Percentiles rank a stretch among this genome's conserved stretches.
phyloP scores from a whole-genome alignment of 495 filamentous ascomycete species.

The Aspergillus panamensis region DNA sequence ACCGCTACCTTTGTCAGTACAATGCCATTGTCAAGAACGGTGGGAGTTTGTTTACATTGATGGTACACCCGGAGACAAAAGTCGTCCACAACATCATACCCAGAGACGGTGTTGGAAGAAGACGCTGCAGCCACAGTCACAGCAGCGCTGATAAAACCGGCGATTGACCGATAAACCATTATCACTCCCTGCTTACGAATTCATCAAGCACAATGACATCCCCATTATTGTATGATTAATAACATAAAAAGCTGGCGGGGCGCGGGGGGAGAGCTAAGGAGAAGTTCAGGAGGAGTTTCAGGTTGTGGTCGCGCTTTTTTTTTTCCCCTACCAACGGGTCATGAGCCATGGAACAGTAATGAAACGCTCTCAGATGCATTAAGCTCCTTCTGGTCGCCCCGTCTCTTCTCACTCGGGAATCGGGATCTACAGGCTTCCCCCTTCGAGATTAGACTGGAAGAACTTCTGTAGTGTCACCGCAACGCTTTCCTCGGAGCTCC shows the following conservation, averaged over 20 bases:
- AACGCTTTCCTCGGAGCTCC: background rate
- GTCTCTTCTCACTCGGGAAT: background rate
- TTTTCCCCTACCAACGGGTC: background rate
- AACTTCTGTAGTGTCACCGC: background rate
- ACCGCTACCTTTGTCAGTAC: slow-evolving; percentile 27
- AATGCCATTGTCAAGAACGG: background rate
- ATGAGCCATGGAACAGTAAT: background rate
- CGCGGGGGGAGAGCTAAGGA: background rate
- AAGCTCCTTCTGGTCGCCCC: slow-evolving; percentile 2
- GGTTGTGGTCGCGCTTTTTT: background rate
- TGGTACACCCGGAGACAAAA: slow-evolving; percentile 32
- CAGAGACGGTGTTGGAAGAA: background rate
- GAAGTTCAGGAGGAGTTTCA: background rate
- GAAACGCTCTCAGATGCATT: background rate
- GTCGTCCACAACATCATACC: slow-evolving; percentile 20
- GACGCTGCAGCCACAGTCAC: background rate
- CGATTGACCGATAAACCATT: background rate
- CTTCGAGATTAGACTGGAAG: background rate
- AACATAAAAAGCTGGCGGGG: background rate
- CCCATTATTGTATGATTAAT: background rate
- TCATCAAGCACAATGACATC: background rate
- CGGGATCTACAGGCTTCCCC: background rate
- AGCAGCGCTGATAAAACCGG: background rate
- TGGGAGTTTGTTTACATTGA: slow-evolving; percentile 25
- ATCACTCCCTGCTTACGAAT: background rate